Evolutionary conservation across 1,284 basidiomycete genomes (phyloP), one percentile per base, ranked within the genome.

Genomic region (Lentinula novae-zelandiae): DNA sequence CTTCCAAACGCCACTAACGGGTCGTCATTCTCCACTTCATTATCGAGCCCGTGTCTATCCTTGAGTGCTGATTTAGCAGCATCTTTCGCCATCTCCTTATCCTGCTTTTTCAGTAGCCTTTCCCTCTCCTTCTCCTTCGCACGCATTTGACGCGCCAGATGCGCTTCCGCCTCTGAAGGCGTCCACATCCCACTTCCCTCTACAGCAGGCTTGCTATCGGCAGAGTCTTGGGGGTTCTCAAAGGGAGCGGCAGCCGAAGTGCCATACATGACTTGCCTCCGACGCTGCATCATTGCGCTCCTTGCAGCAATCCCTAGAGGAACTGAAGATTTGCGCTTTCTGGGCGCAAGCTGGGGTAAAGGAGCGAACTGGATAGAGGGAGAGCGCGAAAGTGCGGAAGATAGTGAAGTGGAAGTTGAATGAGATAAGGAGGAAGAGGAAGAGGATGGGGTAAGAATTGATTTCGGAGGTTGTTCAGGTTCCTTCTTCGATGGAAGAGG

Each of bases 291-390:
- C 65, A 85, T 75, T 60, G 79, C 78, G 31, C 77, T 77, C 56
- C 84, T 82, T n/a, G 81, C 84, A 56, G 85, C 82, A 65, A 87
- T 80, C 31, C 87, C 87, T 15, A 90, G 76, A 15, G 84, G 86
- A n/a, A 78, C 74, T 50, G 75, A 72, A 6, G 80, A 82, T 49
- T 81, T 79, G 53, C 84, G 80, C 66, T 80, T 81, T 40, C 82
- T 76, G 1, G 82, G 83, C 17, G 78, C 82, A 13, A 81, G 72
- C 58, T 79, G 71, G 0, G 87, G 87, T 39, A 90, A 76, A 0
- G 87, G 87, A 0, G 88, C 87, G 64, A 90, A 90, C 63, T 78
- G 81, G 62, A 90, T 79, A 12, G 48, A 36, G 12, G 46, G 40
- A 42, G 50, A 10, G 13, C 50, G 54, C 12, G 57, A 38, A n/a